Evolutionary conservation across 2,329 filamentous ascomycete genomes (phyloP).

Genomic region (Sporothrix curviconia): DNA sequence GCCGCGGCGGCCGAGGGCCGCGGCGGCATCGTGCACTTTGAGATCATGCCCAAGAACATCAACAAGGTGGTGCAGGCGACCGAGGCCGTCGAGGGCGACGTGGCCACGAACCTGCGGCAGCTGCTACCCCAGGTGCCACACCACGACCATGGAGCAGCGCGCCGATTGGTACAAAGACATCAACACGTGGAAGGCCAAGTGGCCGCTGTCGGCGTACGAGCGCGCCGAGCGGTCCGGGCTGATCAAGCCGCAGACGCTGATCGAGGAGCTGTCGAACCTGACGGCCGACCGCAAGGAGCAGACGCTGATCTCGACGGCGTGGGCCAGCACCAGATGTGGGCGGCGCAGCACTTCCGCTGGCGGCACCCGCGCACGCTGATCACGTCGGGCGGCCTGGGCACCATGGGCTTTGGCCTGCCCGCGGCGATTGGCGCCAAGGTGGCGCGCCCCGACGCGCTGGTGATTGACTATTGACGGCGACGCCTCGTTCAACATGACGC

Average conservation of each 20-base stretch:
- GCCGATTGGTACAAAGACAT: constrained; percentile 88
- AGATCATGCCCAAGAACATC: constrained; percentile 99
- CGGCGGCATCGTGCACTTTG: constrained; percentile 94
- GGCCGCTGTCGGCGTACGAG: constrained; percentile 79
- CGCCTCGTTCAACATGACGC: constrained; percentile 98
- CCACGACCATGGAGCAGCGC: constrained; percentile 56
- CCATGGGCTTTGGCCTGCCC: constrained; percentile 93
- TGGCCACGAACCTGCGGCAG: constrained; percentile 66
- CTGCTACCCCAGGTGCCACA: constrained; percentile 66
- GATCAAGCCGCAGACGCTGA: constrained; percentile 92
- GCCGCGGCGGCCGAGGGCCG: constrained; percentile 75
- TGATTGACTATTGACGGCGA: constrained; percentile 96
- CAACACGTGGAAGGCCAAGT: constrained; percentile 81
- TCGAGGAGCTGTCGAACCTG: constrained; percentile 81
- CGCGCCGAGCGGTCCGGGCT: constrained; percentile 65
- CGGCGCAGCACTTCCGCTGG: constrained; percentile 95
- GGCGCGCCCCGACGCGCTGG: constrained; percentile 64
- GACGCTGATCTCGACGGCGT: constrained; percentile 88
- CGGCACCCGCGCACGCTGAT: constrained; percentile 86
- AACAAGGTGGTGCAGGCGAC: constrained; percentile 98
- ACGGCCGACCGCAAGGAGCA: constrained; percentile 73
- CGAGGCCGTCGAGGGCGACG: constrained; percentile 90
- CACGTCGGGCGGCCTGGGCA: constrained; percentile 89
- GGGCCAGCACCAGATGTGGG: constrained; percentile 98
- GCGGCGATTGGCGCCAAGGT: constrained; percentile 95